Base-by-base conservation (phyloP, 2,329 filamentous ascomycete genomes). In the Colletotrichum graminicola region DNA sequence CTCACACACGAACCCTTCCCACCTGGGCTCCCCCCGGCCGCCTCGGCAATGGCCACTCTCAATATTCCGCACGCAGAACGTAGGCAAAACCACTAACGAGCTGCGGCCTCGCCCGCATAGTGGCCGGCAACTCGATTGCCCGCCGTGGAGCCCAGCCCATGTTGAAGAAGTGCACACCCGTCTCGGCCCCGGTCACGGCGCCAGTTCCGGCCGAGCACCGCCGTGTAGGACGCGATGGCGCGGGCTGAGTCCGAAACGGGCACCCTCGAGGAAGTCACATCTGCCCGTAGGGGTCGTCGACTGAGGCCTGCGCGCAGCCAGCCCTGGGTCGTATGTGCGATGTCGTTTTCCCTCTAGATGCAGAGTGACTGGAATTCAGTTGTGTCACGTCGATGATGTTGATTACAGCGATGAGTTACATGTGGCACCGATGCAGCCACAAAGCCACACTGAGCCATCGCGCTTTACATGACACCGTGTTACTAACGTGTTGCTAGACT, bases 201-300 rank as follows among this genome's bases (percentile, higher is more conserved):
- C 76, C 76, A 76, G 23, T 80, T 76, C 81, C 80, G 81, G 43
- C 73, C 75, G 29, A 83, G 79, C 36, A 83, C 75, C 23, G 78
- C 74, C 11, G 74, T 76, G 73, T 83, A 84, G 75, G 84, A 83
- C 51, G 76, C 77, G 55, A 78, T 77, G 65, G 79, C 82, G 39
- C 82, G 77, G 39, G 71, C 57, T 18, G 81, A 67, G 72, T 82
- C 76, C 36, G 72, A 75, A 62, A 80, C 79, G n/a, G 82, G 81
- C 18, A 14, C 84, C 74, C 66, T 84, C 79, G 56, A 81, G 78
- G 80, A 81, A 84, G 75, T 43, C 77, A 80, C 59, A 82, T 78
- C 61, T 82, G 69, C 81, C 81, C 52, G 21, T 77, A 68, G 7
- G 64, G 64, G 29, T 59, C 49, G 23, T 10, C 16, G 34, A 34